Evolutionary conservation across 306 rosid genomes (phyloP).

Genomic region (Benincasa hispida): DNA sequence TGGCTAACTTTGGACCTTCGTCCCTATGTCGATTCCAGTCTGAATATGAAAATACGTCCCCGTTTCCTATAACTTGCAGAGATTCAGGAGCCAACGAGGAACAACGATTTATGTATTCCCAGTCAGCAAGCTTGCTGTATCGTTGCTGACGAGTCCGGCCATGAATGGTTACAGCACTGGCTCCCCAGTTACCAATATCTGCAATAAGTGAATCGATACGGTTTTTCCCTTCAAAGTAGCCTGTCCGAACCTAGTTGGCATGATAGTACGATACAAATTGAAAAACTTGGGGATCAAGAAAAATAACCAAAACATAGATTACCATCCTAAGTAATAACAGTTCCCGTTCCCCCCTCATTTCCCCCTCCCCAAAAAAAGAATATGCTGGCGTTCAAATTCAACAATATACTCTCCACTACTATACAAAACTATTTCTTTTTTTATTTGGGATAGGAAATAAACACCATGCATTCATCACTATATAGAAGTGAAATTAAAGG

Average conservation of each 20-base stretch:
- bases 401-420: neutral
- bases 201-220: constrained; percentile 76
- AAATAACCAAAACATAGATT: neutral
- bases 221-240: constrained; percentile 79
- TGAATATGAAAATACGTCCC: constrained; percentile 62
- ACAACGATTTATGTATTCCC: constrained; percentile 78
- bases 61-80: constrained; percentile 75
- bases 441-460: too few species aligned
- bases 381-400: neutral
- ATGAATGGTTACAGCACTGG: constrained; percentile 76
- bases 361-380: neutral
- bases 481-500: too few species aligned
- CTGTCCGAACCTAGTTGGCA: constrained; percentile 66
- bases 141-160: constrained; percentile 97
- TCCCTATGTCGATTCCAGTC: constrained; percentile 72
- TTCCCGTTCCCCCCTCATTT: neutral
- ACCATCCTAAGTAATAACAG: neutral
- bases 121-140: constrained; percentile 95
- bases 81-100: constrained; percentile 43
- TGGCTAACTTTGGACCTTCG: constrained; percentile 62
- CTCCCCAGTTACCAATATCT: constrained; percentile 73
- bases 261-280: constrained; percentile 15
- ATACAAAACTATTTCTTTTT: neutral
- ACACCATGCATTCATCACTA: too few species aligned
- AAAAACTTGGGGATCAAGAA: neutral